Evolutionary conservation across 164 flowering plant species (phyloP).

Genomic region (Annona squamosa): DNA sequence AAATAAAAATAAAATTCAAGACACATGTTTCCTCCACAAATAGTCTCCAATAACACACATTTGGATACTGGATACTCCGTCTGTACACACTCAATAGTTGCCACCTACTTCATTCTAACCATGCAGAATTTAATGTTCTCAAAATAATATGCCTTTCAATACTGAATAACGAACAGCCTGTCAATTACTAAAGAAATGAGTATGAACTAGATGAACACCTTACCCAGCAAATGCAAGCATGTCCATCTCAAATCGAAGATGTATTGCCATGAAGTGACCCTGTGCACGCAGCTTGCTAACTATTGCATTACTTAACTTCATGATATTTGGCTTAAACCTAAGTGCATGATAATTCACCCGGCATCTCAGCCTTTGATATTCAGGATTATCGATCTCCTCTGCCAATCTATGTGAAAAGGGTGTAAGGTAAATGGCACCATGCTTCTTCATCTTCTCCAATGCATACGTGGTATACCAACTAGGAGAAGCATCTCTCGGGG

Average conservation of each 20-base stretch:
- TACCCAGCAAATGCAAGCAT: slow-evolving; percentile 99
- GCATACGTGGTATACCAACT: slow-evolving; percentile 85
- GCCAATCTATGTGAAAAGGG: slow-evolving; percentile 96
- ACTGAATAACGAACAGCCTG: not conserved
- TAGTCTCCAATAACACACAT: no score
- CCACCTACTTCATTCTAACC: no score
- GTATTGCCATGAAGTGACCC: slow-evolving; percentile 98
- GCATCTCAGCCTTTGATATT: slow-evolving; percentile 92
- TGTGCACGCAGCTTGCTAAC: slow-evolving; percentile 77
- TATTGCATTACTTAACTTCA: slow-evolving; percentile 72
- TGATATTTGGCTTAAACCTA: slow-evolving; percentile 77
- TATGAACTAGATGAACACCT: slow-evolving; percentile 13
- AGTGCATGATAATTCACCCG: slow-evolving; percentile 96
- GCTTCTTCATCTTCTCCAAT: slow-evolving; percentile 80
- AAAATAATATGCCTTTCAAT: no score
- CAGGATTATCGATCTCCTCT: slow-evolving; percentile 93
- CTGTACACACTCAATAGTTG: no score
- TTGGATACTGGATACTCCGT: no score
- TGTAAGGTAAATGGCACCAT: slow-evolving; percentile 92
- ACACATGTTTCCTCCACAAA: no score
- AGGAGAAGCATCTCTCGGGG: slow-evolving; percentile 92
- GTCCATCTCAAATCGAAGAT: slow-evolving; percentile 99
- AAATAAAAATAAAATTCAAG: no score
- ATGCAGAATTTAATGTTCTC: no score
- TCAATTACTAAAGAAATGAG: slow-evolving; percentile 4